Base-by-base conservation (phyloP, 352 stramenopile genomes). In the Globisporangium polare region DNA sequence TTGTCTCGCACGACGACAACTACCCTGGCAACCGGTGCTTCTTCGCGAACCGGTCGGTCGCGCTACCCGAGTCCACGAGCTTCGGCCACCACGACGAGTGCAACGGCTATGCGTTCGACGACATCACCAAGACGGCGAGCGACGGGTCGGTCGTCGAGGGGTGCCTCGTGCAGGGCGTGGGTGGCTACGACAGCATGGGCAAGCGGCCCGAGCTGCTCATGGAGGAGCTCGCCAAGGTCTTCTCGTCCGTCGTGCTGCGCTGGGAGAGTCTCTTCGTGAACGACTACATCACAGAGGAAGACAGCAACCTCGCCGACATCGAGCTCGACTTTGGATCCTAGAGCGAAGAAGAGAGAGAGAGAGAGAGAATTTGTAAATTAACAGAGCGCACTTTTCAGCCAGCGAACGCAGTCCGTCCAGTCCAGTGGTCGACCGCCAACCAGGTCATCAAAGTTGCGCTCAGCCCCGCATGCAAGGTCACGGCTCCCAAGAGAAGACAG, bases 191-290 rank as follows among this genome's bases (percentile, higher is more conserved):
- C 46, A 78, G 71, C 63, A 77, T 74, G 35, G 78, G 73, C 49
- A 66, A 77, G 35, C 41, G 22, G 29, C 70, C 75, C 24, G 69
- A 73, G 41, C 43, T 80, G 41, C 57, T 89, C 47, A 71, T 89
- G 52, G 68, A 79, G n/a, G 73, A 89, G 57, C 55, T 89, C 53
- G 68, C 76, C 58, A 80, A 87, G 65, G 69, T 74, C 35, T 84
- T 86, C 53, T 79, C 79, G 54, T 87, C 79, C 15, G 79, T 89
- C 29, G 79, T 89, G 58, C 70, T 89, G 45, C 77, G 79, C 51
- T 89, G 79, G 79, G 79, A 89, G 53, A 72, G 73, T 41, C 65
- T 89, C 26, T 89, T 89, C 62, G 81, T 89, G 58, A 87, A 87
- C 65, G 79, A 89, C 64, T 89, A 75, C 58, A 78, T 89, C 17